These are phyloP conservation scores for Haematococcus lacustris DNA, from an alignment of 139 green algal species.

Conservation along the genomic window DNA sequence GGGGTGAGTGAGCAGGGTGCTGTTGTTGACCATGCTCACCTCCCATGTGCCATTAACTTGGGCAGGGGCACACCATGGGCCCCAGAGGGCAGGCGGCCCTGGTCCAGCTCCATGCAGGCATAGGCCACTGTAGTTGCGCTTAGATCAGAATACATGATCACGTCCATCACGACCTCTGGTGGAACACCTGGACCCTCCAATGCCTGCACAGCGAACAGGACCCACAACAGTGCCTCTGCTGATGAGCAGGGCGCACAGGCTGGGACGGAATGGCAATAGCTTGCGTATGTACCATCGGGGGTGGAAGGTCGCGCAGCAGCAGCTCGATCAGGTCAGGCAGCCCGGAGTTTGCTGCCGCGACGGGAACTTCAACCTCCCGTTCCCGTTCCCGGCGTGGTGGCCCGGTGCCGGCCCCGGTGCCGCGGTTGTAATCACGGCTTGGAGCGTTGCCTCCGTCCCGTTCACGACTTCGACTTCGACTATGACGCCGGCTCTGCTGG, in stretches of 20 bases:
- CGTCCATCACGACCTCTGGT: slow-evolving; percentile 10
- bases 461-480: no score
- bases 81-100: not conserved
- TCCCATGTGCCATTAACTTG: not conserved
- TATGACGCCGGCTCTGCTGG: no score
- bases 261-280: not conserved
- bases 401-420: no score
- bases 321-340: slow-evolving; percentile 4
- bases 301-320: not conserved
- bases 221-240: no score
- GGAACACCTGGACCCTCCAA: slow-evolving; percentile 8
- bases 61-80: not conserved
- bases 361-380: no score
- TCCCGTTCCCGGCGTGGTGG: no score
- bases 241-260: no score
- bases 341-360: no score
- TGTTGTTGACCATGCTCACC: not conserved
- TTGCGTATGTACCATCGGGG: not conserved
- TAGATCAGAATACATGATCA: not conserved
- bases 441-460: no score
- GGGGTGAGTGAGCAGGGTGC: no score
- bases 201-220: not conserved
- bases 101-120: slow-evolving; percentile 8
- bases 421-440: no score
- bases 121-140: not conserved